Evolutionary conservation across 1,139 yeast species (phyloP).

Genomic region (Candida albicans): DNA sequence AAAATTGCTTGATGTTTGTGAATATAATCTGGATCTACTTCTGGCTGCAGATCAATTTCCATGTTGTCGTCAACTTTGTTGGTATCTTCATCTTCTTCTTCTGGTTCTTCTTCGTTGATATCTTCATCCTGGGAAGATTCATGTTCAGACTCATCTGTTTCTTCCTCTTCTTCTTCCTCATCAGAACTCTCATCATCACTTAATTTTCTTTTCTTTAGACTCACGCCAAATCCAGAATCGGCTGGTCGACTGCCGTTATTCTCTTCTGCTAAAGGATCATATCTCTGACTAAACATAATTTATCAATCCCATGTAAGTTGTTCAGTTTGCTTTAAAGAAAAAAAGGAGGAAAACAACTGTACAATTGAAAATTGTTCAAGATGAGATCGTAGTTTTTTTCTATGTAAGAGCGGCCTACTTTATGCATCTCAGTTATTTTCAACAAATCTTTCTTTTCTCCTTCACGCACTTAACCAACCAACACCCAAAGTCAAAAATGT

Average conservation of each 20-base stretch:
- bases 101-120: conserved; percentile 2
- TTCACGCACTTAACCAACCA: too few species aligned
- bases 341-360: neutral
- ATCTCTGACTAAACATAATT: conserved; percentile 10
- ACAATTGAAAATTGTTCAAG: neutral
- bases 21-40: conserved; percentile 20
- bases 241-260: neutral
- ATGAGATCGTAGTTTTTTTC: too few species aligned
- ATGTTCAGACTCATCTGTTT: conserved; percentile 8
- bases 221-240: neutral
- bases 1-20: conserved; percentile 34
- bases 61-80: conserved; percentile 12
- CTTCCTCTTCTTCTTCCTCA: conserved; percentile 11
- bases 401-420: too few species aligned
- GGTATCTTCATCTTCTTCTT: conserved; percentile 13
- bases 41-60: conserved; percentile 11
- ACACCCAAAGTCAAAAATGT: too few species aligned
- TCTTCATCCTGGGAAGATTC: conserved; percentile 1
- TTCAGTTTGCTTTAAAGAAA: too few species aligned
- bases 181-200: conserved; percentile 10
- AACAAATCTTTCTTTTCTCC: too few species aligned
- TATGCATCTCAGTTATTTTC: too few species aligned
- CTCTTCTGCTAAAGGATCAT: conserved; percentile 9
- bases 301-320: too few species aligned
- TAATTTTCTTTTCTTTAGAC: conserved; percentile 20